phyloP scores from a whole-genome alignment of 192 early-diverging fungal species.

The Umbelopsis sp. region DNA sequence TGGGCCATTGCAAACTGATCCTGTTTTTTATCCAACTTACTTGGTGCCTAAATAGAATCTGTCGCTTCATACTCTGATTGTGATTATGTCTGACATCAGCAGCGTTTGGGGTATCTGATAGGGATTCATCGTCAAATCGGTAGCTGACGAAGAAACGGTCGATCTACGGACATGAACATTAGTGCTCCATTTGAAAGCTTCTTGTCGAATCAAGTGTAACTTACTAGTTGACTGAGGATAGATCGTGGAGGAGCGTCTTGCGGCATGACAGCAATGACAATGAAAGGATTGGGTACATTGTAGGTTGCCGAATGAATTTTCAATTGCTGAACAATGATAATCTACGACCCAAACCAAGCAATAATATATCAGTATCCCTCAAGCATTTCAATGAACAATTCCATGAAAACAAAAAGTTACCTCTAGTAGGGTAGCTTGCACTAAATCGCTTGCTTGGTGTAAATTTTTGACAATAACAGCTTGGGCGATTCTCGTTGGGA shows the following conservation, averaged over 20 bases:
- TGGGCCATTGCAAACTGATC: not conserved
- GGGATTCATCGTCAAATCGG: slow-evolving; percentile 26
- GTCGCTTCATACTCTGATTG: not conserved
- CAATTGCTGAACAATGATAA: slow-evolving; percentile 33
- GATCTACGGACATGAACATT: slow-evolving; percentile 6
- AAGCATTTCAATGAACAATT: not conserved
- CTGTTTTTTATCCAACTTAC: not conserved
- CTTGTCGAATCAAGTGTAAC: not conserved
- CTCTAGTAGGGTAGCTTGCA: slow-evolving; percentile 31
- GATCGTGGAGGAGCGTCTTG: slow-evolving; percentile 11
- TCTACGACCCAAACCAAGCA: not conserved
- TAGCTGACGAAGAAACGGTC: slow-evolving; percentile 37
- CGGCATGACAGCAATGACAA: slow-evolving; percentile 28
- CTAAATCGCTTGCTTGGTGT: slow-evolving; percentile 21
- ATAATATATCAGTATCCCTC: not conserved
- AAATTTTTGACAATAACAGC: slow-evolving; percentile 22
- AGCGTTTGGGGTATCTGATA: slow-evolving; percentile 5
- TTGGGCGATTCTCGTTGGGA: slow-evolving; percentile 18
- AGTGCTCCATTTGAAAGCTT: too few relatives aligned
- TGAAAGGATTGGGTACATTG: slow-evolving; percentile 31
- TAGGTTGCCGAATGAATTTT: slow-evolving; percentile 25
- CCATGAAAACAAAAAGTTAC: not conserved
- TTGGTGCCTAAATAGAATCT: slow-evolving; percentile 17
- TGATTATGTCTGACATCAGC: not conserved
- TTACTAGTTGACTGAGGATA: slow-evolving; percentile 32